These are phyloP conservation scores for Trametes elegans DNA, from an alignment of 768 basidiomycete genomes.

Conservation along the genomic window DNA sequence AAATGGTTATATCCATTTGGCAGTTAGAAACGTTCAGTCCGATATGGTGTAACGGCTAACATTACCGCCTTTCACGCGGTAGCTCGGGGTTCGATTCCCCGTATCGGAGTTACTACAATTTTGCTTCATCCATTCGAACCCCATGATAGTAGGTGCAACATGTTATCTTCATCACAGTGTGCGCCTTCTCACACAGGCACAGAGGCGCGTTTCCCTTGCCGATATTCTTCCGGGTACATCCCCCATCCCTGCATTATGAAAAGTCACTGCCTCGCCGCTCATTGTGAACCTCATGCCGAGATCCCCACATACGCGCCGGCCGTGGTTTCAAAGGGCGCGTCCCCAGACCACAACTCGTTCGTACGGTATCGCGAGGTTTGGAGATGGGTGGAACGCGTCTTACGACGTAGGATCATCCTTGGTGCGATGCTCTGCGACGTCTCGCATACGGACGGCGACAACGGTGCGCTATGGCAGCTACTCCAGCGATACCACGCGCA, in stretches of 20 bases:
- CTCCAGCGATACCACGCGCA: slow-evolving; percentile 58
- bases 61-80: slow-evolving; percentile 40
- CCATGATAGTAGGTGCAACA: too few species aligned
- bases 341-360: slow-evolving; percentile 54
- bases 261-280: slow-evolving; percentile 51
- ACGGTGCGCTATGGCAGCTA: slow-evolving; percentile 55
- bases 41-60: slow-evolving; percentile 40
- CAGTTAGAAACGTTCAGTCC: too few species aligned
- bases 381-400: slow-evolving; percentile 77
- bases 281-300: slow-evolving; percentile 49
- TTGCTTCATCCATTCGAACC: too few species aligned
- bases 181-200: too few species aligned
- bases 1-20: too few species aligned
- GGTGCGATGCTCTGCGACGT: slow-evolving; percentile 48
- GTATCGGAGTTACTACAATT: slow-evolving; percentile 38
- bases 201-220: too few species aligned
- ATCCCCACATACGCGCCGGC: slow-evolving; percentile 32
- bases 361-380: slow-evolving; percentile 76
- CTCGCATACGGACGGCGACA: slow-evolving; percentile 32
- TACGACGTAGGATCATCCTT: slow-evolving; percentile 78
- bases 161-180: too few species aligned
- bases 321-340: slow-evolving; percentile 21
- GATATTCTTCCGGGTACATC: too few species aligned
- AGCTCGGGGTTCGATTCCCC: slow-evolving; percentile 43
- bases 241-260: too few species aligned